Evolutionary conservation across 2,329 filamentous ascomycete genomes (phyloP).

Genomic region (Aspergillus ochraceoroseus): DNA sequence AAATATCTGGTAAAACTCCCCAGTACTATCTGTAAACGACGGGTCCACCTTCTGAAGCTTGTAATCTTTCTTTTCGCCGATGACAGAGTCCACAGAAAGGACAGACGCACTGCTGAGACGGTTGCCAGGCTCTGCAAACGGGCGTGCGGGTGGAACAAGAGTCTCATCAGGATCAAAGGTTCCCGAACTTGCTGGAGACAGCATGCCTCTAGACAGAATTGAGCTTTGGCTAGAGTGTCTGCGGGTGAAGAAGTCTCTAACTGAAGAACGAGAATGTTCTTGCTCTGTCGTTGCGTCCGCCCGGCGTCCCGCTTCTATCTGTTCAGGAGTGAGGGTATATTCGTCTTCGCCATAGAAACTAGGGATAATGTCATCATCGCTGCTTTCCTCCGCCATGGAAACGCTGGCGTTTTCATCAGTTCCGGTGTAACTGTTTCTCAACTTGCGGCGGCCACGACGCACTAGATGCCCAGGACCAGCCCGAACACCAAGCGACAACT

Average conservation of each 20-base stretch:
- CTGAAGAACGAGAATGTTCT: constrained; percentile 15
- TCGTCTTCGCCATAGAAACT: constrained; percentile 40
- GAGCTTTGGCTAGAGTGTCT: constrained; percentile 31
- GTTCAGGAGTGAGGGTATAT: constrained; percentile 35
- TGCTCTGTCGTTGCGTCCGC: constrained; percentile 21
- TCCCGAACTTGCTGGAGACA: constrained; percentile 28
- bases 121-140: constrained; percentile 27
- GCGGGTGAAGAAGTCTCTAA: constrained; percentile 18
- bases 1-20: constrained; percentile 57
- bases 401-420: constrained; percentile 30
- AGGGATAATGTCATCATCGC: constrained; percentile 37
- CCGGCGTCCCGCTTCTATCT: constrained; percentile 31
- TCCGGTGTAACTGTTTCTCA: constrained; percentile 25
- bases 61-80: constrained; percentile 58
- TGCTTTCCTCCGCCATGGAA: constrained; percentile 33
- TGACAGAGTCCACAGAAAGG: constrained; percentile 54
- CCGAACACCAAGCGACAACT: constrained; percentile 39
- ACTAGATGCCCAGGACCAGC: constrained; percentile 39
- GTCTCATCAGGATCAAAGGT: constrained; percentile 35
- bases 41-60: constrained; percentile 63
- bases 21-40: constrained; percentile 62
- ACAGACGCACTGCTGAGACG: constrained; percentile 43
- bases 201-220: constrained; percentile 15
- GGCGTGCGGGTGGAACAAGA: constrained; percentile 27
- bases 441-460: constrained; percentile 28